Base-by-base conservation (phyloP, 441 rosid genomes). In the Codiaeum variegatum region DNA sequence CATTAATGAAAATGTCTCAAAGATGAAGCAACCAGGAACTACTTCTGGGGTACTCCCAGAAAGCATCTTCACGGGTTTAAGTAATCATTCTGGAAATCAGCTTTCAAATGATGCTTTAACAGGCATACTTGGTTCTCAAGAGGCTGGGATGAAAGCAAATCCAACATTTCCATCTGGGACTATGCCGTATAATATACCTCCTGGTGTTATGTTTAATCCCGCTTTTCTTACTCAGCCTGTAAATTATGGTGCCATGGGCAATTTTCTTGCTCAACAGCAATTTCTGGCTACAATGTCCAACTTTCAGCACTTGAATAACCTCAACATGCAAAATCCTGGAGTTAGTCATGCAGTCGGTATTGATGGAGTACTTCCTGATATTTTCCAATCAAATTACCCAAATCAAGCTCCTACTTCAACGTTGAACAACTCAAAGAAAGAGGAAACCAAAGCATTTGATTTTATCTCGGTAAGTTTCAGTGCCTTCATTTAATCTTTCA, bases 371-470 rank as follows among this genome's bases (percentile, higher is more conserved):
- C 67, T 91, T 63, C 98, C 98, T 71, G 98, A 94, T 86, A 80
- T 95, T 62, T 95, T 95, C 85, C 96, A 92, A 74, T 59, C 92
- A 73, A 94, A 69, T 79, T 86, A 81, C 55, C 83, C 81, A 19
- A 82, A 82, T 80, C 97, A 88, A 81, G 62, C 76, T 71, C 88
- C 95, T 61, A 84, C 70, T 74, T 83, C 93, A 66, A 70, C 79
- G 31, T 81, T 85, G 88, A 90, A 83, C 83, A 83, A 72, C 77
- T 76, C 89, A 12, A 89, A 89, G 85, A 95, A 90, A 75, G 97
- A 91, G 86, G 99, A 91, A 5, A 89, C 92, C 18, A 88, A 84
- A 73, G 99, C 99, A 56, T 95, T 95, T 61, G 99, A 95, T 79
- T 95, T 95, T 83, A 93, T 95, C 79, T 89, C 97, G 0, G 99